phyloP scores from a whole-genome alignment of 345 rosid genomes.

The Erucastrum elatum region DNA sequence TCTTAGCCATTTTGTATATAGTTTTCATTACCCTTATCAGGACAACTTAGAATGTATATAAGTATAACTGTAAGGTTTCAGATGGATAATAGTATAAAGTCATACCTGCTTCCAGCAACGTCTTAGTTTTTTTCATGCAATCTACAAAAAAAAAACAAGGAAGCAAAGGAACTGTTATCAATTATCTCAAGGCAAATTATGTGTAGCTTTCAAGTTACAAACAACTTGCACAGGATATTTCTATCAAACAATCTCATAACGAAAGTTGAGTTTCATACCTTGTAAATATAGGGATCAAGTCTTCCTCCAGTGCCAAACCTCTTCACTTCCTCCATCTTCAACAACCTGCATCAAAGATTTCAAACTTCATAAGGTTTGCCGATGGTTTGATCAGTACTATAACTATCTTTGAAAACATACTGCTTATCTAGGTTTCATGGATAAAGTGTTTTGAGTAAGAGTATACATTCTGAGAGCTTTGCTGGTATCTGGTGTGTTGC shows the following conservation, averaged over 20 bases:
- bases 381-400: not conserved
- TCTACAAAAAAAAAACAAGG: constrained; percentile 12
- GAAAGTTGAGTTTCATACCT: constrained; percentile 45
- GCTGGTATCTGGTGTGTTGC: constrained; percentile 97
- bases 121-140: constrained; percentile 23
- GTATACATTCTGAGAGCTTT: constrained; percentile 87
- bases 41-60: constrained; percentile 1
- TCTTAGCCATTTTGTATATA: constrained; percentile 3
- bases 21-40: not conserved
- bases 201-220: not conserved
- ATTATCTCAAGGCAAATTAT: not conserved
- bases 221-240: not conserved
- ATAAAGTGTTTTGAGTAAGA: not conserved
- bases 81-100: constrained; percentile 27
- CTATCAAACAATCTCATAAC: not conserved
- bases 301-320: constrained; percentile 86
- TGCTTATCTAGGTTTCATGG: not conserved
- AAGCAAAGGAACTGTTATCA: constrained; percentile 9
- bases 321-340: constrained; percentile 61
- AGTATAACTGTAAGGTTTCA: not conserved
- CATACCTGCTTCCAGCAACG: constrained; percentile 29
- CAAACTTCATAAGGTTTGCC: not conserved
- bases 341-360: constrained; percentile 48
- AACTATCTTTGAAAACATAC: not conserved
- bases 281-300: constrained; percentile 74